These are phyloP conservation scores for Hyphodiscus sp. DNA, from an alignment of 2,329 filamentous ascomycete genomes.

Conservation along the genomic window DNA sequence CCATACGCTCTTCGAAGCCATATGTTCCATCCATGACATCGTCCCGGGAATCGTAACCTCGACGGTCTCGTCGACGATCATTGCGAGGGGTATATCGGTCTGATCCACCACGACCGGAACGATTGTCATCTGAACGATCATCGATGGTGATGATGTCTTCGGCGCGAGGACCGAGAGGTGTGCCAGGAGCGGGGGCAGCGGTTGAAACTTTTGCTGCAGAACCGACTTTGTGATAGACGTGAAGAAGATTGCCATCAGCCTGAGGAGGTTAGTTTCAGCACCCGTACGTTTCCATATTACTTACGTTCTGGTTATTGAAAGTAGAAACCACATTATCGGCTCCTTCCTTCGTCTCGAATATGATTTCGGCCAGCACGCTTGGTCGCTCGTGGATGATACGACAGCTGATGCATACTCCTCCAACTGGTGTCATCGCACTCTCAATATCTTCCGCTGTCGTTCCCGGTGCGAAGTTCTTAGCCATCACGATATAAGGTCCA, in stretches of 20 bases:
- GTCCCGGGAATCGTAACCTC: conserved; percentile 20
- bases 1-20: conserved; percentile 31
- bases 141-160: conserved; percentile 5
- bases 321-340: conserved; percentile 68
- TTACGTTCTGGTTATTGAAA: conserved; percentile 73
- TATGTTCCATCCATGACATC: conserved; percentile 31
- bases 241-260: conserved; percentile 69
- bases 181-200: conserved; percentile 3
- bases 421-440: conserved; percentile 71
- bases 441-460: conserved; percentile 80
- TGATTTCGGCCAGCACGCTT: conserved; percentile 70
- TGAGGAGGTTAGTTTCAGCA: conserved; percentile 24
- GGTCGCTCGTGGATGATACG: conserved; percentile 60
- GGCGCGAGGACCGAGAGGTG: conserved; percentile 28
- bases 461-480: conserved; percentile 75
- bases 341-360: conserved; percentile 64
- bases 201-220: conserved; percentile 10
- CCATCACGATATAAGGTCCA: conserved; percentile 65
- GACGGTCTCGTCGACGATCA: conserved; percentile 17
- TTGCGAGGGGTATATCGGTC: conserved; percentile 22
- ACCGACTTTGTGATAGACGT: conserved; percentile 63
- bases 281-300: conserved; percentile 23
- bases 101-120: conserved; percentile 15
- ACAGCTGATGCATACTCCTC: conserved; percentile 62
- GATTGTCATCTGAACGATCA: conserved; percentile 15